Conservation (phyloP, 1,139 yeast species). For the Yarrowia galli region DNA sequence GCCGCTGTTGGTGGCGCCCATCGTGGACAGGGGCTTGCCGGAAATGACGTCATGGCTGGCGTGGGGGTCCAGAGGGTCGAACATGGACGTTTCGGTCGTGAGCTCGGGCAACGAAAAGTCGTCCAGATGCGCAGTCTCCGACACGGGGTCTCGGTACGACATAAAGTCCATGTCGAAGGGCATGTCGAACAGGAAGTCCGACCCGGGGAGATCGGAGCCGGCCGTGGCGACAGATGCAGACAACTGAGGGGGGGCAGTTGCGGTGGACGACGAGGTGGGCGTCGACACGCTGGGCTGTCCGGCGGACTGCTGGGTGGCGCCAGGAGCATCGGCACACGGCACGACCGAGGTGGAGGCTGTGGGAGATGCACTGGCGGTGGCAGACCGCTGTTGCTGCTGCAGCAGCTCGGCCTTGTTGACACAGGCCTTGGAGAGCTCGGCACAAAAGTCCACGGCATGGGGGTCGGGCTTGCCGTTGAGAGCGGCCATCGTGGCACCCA, state of each 20-base stretch:
- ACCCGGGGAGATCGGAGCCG: conserved; percentile 42
- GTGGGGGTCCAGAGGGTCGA: conserved; percentile 62
- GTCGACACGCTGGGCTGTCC: conserved; percentile 14
- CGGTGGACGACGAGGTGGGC: neutral
- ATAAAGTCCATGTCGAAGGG: conserved; percentile 46
- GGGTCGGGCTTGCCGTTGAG: conserved; percentile 22
- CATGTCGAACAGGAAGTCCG: conserved; percentile 48
- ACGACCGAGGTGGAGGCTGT: neutral
- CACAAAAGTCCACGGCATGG: conserved; percentile 60
- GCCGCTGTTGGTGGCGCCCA: neutral
- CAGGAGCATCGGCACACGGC: neutral
- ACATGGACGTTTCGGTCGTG: conserved; percentile 68
- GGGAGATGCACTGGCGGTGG: conserved; percentile 9
- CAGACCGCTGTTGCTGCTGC: neutral
- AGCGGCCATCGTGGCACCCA: conserved; percentile 25
- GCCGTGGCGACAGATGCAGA: conserved; percentile 30
- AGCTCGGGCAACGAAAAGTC: conserved; percentile 50
- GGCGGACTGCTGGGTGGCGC: neutral
- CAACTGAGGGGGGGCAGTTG: neutral
- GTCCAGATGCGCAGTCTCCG: conserved; percentile 45
- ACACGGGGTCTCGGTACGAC: conserved; percentile 49
- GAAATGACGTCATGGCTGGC: conserved; percentile 41
- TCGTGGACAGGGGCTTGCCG: conserved; percentile 17
- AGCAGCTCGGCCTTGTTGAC: conserved; percentile 58
- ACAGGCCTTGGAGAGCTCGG: conserved; percentile 77